These are phyloP conservation scores for Spatholobus suberectus DNA, from an alignment of 306 rosid genomes.

Conservation along the genomic window DNA sequence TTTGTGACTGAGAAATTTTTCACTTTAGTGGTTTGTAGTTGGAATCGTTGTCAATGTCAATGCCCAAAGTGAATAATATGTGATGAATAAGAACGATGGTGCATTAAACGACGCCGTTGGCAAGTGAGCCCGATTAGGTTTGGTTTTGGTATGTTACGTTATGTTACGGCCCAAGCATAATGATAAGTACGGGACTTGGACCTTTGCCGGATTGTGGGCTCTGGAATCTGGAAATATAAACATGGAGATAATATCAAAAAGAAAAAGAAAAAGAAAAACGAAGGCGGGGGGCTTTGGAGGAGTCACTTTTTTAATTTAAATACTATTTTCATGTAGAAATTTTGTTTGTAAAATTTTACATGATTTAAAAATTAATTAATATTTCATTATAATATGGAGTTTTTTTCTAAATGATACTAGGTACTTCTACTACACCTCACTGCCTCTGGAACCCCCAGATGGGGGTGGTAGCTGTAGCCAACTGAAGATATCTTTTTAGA, in stretches of 20 bases:
- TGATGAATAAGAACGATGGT: not conserved
- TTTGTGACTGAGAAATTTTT: constrained; percentile 42
- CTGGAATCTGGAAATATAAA: not conserved
- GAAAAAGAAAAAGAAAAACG: no score
- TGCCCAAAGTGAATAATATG: constrained; percentile 5
- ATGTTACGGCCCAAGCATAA: not conserved
- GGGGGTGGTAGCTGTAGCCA: not conserved
- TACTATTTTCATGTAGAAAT: not conserved
- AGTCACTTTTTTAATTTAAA: no score
- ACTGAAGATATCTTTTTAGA: not conserved
- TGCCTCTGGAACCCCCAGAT: no score
- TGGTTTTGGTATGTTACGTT: not conserved
- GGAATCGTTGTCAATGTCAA: constrained; percentile 44
- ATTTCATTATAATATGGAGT: no score
- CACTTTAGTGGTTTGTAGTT: constrained; percentile 43
- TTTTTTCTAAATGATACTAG: no score
- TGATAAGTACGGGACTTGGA: not conserved
- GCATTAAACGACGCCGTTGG: constrained; percentile 38
- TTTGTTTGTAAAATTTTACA: not conserved
- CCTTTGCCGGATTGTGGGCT: not conserved
- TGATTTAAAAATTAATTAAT: no score
- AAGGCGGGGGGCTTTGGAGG: no score
- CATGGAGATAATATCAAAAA: no score
- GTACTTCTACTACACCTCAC: no score
- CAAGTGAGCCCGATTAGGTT: constrained; percentile 30